A percentile compares a stretch with the other conserved stretches of the same genome.
These are phyloP conservation scores for Trichophyton simii DNA, from an alignment of 2,329 filamentous ascomycete genomes.

Conservation along the genomic window DNA sequence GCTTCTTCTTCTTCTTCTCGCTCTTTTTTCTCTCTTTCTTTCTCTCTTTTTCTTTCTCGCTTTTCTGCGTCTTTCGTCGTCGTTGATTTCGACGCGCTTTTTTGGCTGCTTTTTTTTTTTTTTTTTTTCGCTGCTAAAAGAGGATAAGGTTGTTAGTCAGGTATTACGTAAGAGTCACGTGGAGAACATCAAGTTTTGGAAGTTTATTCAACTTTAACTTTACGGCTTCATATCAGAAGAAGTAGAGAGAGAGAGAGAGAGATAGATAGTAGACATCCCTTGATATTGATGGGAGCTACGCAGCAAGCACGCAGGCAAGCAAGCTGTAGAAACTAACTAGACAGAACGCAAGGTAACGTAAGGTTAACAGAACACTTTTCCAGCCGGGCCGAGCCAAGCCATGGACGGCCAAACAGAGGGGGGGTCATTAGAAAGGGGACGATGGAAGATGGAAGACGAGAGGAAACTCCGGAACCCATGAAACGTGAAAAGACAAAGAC, in stretches of 20 bases:
- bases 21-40: too few relatives aligned
- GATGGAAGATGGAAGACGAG: too few relatives aligned
- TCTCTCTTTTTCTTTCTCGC: too few relatives aligned
- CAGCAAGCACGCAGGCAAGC: too few relatives aligned
- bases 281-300: too few relatives aligned
- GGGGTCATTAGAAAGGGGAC: too few relatives aligned
- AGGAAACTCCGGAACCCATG: neutral
- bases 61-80: neutral
- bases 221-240: neutral
- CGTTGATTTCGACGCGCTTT: neutral
- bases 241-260: too few relatives aligned
- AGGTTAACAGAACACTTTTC: slow-evolving; percentile 6
- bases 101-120: neutral
- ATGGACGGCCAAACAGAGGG: neutral
- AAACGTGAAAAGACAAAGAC: neutral
- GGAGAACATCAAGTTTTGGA: neutral
- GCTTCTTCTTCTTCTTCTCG: too few relatives aligned
- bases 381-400: neutral
- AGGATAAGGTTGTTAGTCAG: neutral
- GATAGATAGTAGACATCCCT: too few relatives aligned
- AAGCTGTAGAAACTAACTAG: slow-evolving; percentile 3
- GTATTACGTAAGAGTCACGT: slow-evolving; percentile 14
- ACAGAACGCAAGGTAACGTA: slow-evolving; percentile 4
- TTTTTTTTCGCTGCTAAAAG: neutral
- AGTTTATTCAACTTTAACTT: too few relatives aligned